Conservation (phyloP, 1,284 basidiomycete genomes). For the Ceratobasidium sp. region DNA sequence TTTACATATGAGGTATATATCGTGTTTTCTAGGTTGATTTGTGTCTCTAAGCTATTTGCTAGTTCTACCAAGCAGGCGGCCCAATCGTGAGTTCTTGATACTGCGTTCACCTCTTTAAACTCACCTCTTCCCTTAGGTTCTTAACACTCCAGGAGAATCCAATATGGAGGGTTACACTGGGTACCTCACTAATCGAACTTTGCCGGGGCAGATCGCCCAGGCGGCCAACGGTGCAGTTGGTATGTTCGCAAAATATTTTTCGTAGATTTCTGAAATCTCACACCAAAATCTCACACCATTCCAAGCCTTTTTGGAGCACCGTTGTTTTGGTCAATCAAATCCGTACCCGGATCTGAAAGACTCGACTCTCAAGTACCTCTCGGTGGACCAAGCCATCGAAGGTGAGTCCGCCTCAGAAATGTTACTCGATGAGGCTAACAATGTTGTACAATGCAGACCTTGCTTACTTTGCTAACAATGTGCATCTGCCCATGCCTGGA, state of each 20-base stretch:
- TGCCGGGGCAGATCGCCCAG: constrained; percentile 74
- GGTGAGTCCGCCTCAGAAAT: not conserved
- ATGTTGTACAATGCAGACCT: constrained; percentile 65
- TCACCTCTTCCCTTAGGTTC: constrained; percentile 8
- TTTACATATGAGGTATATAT: constrained; percentile 49
- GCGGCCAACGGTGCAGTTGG: constrained; percentile 71
- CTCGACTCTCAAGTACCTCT: constrained; percentile 67
- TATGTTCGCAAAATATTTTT: constrained; percentile 56
- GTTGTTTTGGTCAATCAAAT: constrained; percentile 65
- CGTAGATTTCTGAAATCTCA: not conserved
- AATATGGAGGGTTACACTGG: constrained; percentile 45
- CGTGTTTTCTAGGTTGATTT: not conserved
- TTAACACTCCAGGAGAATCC: constrained; percentile 30
- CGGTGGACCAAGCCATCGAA: constrained; percentile 65
- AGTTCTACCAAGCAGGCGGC: constrained; percentile 62
- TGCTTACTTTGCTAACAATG: constrained; percentile 74
- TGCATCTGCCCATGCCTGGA: constrained; percentile 71
- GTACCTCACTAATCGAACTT: constrained; percentile 47
- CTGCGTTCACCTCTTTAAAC: not conserved
- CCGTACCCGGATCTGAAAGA: constrained; percentile 71
- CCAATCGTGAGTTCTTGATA: constrained; percentile 68
- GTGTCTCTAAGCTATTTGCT: constrained; percentile 35
- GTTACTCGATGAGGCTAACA: not conserved
- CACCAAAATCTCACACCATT: not conserved
- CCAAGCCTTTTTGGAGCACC: constrained; percentile 54